Percentiles rank a stretch among this genome's conserved stretches.
phyloP scores from a whole-genome alignment of 148 eudicot genomes.

The Hydrangea macrophylla region DNA sequence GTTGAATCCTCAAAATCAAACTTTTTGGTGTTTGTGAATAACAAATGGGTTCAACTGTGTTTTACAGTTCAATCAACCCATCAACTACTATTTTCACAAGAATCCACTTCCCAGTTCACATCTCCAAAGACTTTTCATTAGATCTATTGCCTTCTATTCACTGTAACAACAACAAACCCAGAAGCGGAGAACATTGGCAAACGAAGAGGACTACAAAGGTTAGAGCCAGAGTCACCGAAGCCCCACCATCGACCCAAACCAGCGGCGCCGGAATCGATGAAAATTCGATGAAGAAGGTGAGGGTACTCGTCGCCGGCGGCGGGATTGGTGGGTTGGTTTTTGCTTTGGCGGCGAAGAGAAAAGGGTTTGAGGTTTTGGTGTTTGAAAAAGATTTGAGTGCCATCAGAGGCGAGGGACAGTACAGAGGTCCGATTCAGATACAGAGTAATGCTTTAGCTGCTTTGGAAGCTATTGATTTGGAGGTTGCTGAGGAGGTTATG shows the following conservation, averaged over 20 bases:
- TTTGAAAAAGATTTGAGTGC: slow-evolving; percentile 29
- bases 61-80: slow-evolving; percentile 39
- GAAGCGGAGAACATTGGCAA: slow-evolving; percentile 19
- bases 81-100: slow-evolving; percentile 39
- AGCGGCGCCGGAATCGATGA: too few relatives aligned
- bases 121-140: slow-evolving; percentile 22
- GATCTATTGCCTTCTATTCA: slow-evolving; percentile 20
- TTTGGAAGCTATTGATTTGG: slow-evolving; percentile 22
- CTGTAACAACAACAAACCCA: slow-evolving; percentile 14
- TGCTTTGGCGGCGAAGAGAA: slow-evolving; percentile 22
- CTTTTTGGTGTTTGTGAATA: neutral
- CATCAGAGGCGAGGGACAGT: slow-evolving; percentile 23
- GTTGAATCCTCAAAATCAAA: neutral
- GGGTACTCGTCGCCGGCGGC: slow-evolving; percentile 25
- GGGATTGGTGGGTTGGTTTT: slow-evolving; percentile 22
- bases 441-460: slow-evolving; percentile 22
- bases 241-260: too few relatives aligned
- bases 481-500: slow-evolving; percentile 8
- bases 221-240: too few relatives aligned
- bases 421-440: slow-evolving; percentile 26
- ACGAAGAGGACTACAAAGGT: slow-evolving; percentile 18
- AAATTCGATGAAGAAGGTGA: too few relatives aligned
- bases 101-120: slow-evolving; percentile 38
- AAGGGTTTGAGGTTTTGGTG: slow-evolving; percentile 21
- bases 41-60: slow-evolving; percentile 49